A percentile compares a stretch with the other conserved stretches of the same genome.
phyloP scores from a whole-genome alignment of 2,329 filamentous ascomycete species.

The Clarireedia homoeocarpa region DNA sequence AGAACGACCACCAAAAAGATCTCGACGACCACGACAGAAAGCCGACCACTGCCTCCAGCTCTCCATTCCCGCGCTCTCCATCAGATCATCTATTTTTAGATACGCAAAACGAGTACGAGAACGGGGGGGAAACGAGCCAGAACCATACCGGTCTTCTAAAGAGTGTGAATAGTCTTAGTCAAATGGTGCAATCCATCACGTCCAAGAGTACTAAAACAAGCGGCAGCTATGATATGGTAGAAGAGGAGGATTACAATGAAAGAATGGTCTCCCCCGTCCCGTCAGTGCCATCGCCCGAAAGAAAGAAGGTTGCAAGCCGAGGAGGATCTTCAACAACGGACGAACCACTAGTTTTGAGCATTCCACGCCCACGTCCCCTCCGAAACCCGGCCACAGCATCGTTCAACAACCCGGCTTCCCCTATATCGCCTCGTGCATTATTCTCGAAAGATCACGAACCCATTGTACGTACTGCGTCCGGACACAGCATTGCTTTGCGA shows the following conservation, averaged over 20 bases:
- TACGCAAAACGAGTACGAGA: not conserved
- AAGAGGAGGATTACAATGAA: constrained; percentile 16
- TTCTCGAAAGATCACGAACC: constrained; percentile 11
- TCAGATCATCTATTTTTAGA: constrained; percentile 20
- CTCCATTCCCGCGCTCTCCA: constrained; percentile 9
- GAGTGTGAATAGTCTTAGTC: constrained; percentile 2
- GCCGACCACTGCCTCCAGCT: not conserved
- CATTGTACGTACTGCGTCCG: constrained; percentile 24
- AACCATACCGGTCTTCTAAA: constrained; percentile 5
- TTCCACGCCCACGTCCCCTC: constrained; percentile 15
- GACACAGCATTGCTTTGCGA: constrained; percentile 31
- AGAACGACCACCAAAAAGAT: constrained; percentile 7
- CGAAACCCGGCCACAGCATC: constrained; percentile 16
- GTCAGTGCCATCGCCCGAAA: constrained; percentile 1
- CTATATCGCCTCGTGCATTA: constrained; percentile 9
- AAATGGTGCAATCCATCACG: constrained; percentile 13
- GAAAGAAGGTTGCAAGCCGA: constrained; percentile 5
- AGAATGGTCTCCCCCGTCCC: not conserved
- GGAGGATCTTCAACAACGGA: constrained; percentile 1
- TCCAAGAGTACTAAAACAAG: constrained; percentile 12
- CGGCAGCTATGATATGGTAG: constrained; percentile 16
- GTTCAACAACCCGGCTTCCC: constrained; percentile 8
- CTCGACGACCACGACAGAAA: constrained; percentile 2
- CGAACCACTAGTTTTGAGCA: constrained; percentile 11
- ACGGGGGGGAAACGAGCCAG: constrained; percentile 12